Evolutionary conservation across 1,284 basidiomycete genomes (phyloP).

Genomic region (Puccinia polysora): DNA sequence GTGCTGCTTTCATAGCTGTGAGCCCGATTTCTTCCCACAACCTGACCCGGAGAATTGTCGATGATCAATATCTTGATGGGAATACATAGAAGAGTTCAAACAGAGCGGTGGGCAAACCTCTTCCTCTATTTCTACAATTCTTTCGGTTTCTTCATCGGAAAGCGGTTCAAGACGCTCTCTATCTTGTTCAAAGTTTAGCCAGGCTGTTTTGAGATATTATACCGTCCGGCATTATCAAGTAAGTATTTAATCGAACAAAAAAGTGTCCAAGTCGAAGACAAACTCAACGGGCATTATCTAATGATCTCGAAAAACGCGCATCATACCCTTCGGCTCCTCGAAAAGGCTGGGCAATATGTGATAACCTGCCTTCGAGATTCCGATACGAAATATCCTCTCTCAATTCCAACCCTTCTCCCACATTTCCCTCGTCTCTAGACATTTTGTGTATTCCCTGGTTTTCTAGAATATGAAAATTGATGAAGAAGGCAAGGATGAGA

Average conservation of each 20-base stretch:
- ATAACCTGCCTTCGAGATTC: no score
- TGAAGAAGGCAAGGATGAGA: background rate
- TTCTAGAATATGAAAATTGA: background rate
- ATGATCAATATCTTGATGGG: no score
- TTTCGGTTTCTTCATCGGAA: slow-evolving; percentile 7
- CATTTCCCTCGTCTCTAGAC: no score
- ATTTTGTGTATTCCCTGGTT: no score
- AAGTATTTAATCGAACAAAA: no score
- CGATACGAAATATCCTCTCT: no score
- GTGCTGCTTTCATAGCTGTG: slow-evolving; percentile 31
- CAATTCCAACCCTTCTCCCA: no score
- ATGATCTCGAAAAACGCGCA: background rate
- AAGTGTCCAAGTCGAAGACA: background rate
- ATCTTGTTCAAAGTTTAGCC: slow-evolving; percentile 25
- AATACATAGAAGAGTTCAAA: background rate
- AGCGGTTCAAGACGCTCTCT: background rate
- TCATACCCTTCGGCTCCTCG: background rate
- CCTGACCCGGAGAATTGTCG: slow-evolving; percentile 1
- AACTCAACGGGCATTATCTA: slow-evolving; percentile 10
- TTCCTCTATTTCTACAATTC: slow-evolving; percentile 40
- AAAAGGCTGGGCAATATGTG: no score
- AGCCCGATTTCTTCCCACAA: slow-evolving; percentile 38
- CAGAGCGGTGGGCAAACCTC: no score
- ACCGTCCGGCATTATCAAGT: no score
- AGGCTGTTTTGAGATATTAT: no score